These are phyloP conservation scores for Arthromyces matolae DNA, from an alignment of 768 basidiomycete genomes.

Conservation along the genomic window DNA sequence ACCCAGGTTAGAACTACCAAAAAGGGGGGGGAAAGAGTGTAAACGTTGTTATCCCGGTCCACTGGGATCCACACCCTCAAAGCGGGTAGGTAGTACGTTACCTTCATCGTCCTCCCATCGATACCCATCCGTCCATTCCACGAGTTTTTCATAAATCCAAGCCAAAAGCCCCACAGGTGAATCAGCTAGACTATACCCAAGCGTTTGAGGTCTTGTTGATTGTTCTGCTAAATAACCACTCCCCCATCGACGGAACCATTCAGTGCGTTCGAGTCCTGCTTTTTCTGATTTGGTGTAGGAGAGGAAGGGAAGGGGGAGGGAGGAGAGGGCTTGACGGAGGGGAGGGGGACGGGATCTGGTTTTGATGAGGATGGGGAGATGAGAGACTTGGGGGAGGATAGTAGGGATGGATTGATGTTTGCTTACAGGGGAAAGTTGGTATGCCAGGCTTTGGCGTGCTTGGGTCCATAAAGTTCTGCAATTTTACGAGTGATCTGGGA, in stretches of 20 bases:
- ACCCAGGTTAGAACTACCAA: too few species aligned
- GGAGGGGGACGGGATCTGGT: too few species aligned
- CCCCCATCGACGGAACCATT: constrained; percentile 26
- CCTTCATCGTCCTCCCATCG: constrained; percentile 57
- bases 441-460: constrained; percentile 49
- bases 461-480: constrained; percentile 28
- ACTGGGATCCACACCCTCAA: too few species aligned
- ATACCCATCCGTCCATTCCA: constrained; percentile 48
- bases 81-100: constrained; percentile 12
- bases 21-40: too few species aligned
- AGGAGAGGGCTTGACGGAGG: constrained; percentile 16
- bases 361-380: too few species aligned
- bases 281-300: too few species aligned
- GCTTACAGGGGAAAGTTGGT: constrained; percentile 38
- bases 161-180: constrained; percentile 51
- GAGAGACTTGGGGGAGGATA: too few species aligned
- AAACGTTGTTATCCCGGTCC: too few species aligned
- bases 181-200: constrained; percentile 52
- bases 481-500: constrained; percentile 24
- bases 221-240: constrained; percentile 39
- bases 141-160: constrained; percentile 52
- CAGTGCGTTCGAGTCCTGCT: too few species aligned
- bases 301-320: constrained; percentile 2
- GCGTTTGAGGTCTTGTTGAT: constrained; percentile 45
- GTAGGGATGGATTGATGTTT: neutral